Base-by-base conservation (phyloP, 2,329 filamentous ascomycete species). In the Immersiporthe knoxdaviesiana region DNA sequence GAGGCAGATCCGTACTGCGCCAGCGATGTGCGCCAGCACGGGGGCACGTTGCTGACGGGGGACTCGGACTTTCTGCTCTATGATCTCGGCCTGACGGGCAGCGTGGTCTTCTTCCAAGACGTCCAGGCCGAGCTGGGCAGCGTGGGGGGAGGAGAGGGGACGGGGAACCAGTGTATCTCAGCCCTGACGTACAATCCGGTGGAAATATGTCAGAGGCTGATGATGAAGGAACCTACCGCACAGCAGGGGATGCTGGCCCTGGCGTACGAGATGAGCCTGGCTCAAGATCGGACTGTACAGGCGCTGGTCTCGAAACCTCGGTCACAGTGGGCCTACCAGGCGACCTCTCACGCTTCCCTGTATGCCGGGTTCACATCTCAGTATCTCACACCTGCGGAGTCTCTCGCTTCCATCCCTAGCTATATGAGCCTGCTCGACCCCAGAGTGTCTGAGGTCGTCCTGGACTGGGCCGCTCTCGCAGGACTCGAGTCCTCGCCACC, bases 1-100 rank as follows among this genome's bases (percentile, higher is more conserved):
- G 95, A 98, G 79, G 95, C 95, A 1, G 95, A 98, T 76, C 80
- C 84, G 32, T 96, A 88, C 79, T 97, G 94, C 77, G 93, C 93
- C 3, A 80, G 84, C 18, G 84, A 89, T 66, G 84, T 92, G 8
- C 83, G 83, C n/a, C 72, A 81, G 2, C 76, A 83, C 39, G 82
- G 84, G 1, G 88, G 87, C 0, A 81, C 83, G 1, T 85, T 93
- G 18, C 79, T 97, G 8, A 97, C 93, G 0, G 90, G 89, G n/a
- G 95, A 98, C 75, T 97, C 94, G 0, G 95, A 98, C 76, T 84
- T 97, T 11, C 81, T 97, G 0, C 84, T 95, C 0, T 90, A 94
- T 76, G 85, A 93, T 69, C 83, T 95, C 11, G 90, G 90, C 0
- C 63, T 76, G 0, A 72, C 84, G 1, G 91, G 91, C 0, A 82